Evolutionary conservation across 2,329 filamentous ascomycete genomes (phyloP).

Genomic region (Fusarium buxicola): DNA sequence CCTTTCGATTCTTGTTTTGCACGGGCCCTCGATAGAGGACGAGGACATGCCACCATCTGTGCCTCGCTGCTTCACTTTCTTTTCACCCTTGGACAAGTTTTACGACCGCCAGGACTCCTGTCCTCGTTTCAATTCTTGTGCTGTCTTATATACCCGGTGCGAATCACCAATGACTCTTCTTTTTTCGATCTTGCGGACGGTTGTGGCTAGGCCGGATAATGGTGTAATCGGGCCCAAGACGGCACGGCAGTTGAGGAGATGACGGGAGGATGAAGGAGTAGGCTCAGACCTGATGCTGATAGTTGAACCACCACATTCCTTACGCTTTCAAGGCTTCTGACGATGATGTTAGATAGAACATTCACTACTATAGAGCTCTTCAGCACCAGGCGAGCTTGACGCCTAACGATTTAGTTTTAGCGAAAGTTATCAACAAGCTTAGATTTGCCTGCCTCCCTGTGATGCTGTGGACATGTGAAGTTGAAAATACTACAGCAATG

Average conservation of each 20-base stretch:
- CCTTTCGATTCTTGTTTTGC: constrained; percentile 8
- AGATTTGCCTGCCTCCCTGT: not conserved
- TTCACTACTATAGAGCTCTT: constrained; percentile 36
- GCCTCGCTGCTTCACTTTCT: constrained; percentile 7
- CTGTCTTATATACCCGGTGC: constrained; percentile 46
- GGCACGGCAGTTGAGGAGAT: constrained; percentile 6
- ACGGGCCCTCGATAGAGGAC: constrained; percentile 1
- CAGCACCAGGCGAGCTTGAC: constrained; percentile 23
- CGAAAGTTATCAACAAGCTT: constrained; percentile 27
- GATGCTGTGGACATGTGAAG: not conserved
- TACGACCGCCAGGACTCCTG: constrained; percentile 23
- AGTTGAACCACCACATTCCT: constrained; percentile 29
- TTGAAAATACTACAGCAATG: not conserved
- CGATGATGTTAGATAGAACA: constrained; percentile 35
- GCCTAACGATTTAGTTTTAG: constrained; percentile 37
- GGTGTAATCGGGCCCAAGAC: constrained; percentile 15
- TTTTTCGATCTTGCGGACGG: constrained; percentile 31
- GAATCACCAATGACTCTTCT: constrained; percentile 33
- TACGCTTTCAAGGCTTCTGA: constrained; percentile 30
- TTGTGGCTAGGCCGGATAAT: constrained; percentile 29
- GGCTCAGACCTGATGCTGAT: constrained; percentile 6
- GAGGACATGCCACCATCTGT: constrained; percentile 2
- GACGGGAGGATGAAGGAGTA: not conserved
- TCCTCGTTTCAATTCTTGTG: constrained; percentile 41
- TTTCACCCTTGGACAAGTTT: constrained; percentile 24